Evolutionary conservation across 2,329 filamentous ascomycete genomes (phyloP).

Genomic region (Curvularia eragrostidis): DNA sequence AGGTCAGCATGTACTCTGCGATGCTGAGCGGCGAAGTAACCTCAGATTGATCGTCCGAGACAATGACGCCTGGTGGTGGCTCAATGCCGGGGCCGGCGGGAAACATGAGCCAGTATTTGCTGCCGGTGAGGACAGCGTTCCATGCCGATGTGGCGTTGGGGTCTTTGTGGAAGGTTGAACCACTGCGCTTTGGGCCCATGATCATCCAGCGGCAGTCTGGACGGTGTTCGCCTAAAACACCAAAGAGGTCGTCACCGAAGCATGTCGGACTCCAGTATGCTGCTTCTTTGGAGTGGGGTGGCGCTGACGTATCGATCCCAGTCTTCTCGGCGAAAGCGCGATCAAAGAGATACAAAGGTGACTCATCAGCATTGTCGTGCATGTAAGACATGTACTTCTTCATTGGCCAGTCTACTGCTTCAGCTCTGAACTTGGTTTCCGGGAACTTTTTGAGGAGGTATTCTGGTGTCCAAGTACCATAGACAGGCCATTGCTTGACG

Average conservation of each 20-base stretch:
- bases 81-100: constrained; percentile 69
- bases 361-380: constrained; percentile 80
- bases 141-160: constrained; percentile 79
- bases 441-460: constrained; percentile 69
- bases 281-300: constrained; percentile 58
- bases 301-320: constrained; percentile 55
- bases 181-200: constrained; percentile 83
- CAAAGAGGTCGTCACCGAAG: constrained; percentile 87
- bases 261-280: constrained; percentile 81
- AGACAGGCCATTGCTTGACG: constrained; percentile 82
- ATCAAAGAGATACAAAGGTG: constrained; percentile 92
- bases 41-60: constrained; percentile 87
- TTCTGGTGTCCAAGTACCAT: constrained; percentile 75
- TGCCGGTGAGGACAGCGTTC: constrained; percentile 90
- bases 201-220: constrained; percentile 94
- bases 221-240: constrained; percentile 75
- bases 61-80: constrained; percentile 85
- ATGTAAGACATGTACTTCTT: constrained; percentile 84
- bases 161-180: constrained; percentile 93
- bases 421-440: constrained; percentile 78
- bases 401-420: constrained; percentile 91
- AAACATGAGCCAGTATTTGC: constrained; percentile 99
- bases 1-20: constrained; percentile 92
- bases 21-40: constrained; percentile 94
- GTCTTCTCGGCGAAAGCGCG: constrained; percentile 87